A percentile compares a stretch with the other conserved stretches of the same genome.
Evolutionary conservation across 495 filamentous ascomycete genomes (phyloP).

Genomic region (Aspergillus bertholletiae): DNA sequence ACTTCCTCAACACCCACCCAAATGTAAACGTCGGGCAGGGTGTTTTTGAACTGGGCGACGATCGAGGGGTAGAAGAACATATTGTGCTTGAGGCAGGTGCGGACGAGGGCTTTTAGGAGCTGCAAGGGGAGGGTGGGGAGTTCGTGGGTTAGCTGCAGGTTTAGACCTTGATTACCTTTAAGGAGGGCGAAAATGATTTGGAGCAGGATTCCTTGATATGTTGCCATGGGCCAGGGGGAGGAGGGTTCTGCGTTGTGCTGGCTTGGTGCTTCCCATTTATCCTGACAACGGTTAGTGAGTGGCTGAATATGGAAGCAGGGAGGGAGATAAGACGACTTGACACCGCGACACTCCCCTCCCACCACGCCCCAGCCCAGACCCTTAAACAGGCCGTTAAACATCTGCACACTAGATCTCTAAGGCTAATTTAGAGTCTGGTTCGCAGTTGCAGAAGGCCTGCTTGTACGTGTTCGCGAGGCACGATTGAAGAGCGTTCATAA

Average conservation of each 20-base stretch:
- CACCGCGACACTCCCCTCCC: too few species aligned
- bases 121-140: neutral
- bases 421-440: too few species aligned
- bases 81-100: neutral
- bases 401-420: too few species aligned
- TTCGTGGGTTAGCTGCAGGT: neutral
- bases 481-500: too few species aligned
- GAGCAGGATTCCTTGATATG: constrained; percentile 17
- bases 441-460: too few species aligned
- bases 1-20: constrained; percentile 14
- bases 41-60: neutral
- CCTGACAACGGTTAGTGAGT: too few species aligned
- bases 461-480: too few species aligned
- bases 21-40: neutral
- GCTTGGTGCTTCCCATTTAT: neutral
- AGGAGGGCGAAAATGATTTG: constrained; percentile 15
- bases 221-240: constrained; percentile 12
- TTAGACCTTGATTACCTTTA: neutral
- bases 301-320: too few species aligned
- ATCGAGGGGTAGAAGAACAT: neutral
- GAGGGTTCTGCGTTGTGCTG: neutral
- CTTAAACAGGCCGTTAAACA: too few species aligned
- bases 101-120: neutral
- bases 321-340: too few species aligned
- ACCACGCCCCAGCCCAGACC: neutral